A percentile compares a stretch with the other conserved stretches of the same genome.
Conservation (phyloP, 2,329 filamentous ascomycete genomes). For the Calonectria pseudoturangicola region DNA sequence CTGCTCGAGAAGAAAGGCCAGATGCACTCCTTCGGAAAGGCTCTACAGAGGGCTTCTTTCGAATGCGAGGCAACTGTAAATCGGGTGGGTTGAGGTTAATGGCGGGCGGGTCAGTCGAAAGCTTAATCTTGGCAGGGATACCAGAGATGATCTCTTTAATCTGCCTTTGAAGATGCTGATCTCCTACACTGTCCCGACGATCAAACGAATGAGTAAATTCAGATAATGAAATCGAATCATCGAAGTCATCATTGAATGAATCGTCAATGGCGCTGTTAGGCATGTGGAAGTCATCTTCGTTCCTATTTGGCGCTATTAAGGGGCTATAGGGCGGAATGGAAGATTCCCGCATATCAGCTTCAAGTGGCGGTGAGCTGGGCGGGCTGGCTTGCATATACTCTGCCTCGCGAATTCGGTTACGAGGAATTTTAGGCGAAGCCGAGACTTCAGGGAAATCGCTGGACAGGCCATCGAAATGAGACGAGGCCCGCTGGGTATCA, state of each 20-base stretch:
- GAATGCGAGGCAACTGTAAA: slow-evolving; percentile 69
- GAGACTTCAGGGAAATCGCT: slow-evolving; percentile 67
- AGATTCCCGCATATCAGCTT: slow-evolving; percentile 45
- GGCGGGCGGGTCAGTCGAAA: slow-evolving; percentile 73
- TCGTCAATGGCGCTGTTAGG: slow-evolving; percentile 66
- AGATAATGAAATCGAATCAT: slow-evolving; percentile 61
- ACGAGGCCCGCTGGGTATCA: slow-evolving; percentile 61
- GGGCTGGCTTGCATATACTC: slow-evolving; percentile 65
- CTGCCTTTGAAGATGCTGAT: slow-evolving; percentile 85
- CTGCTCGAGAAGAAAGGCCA: slow-evolving; percentile 72
- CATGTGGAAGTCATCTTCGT: slow-evolving; percentile 62
- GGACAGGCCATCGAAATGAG: slow-evolving; percentile 62
- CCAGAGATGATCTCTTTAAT: slow-evolving; percentile 86
- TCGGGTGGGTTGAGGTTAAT: slow-evolving; percentile 77
- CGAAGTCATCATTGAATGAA: slow-evolving; percentile 68
- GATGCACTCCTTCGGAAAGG: slow-evolving; percentile 69
- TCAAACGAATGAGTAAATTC: slow-evolving; percentile 53
- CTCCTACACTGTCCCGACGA: slow-evolving; percentile 64
- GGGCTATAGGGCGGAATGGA: slow-evolving; percentile 68
- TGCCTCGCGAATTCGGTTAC: slow-evolving; percentile 56
- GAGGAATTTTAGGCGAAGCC: slow-evolving; percentile 62
- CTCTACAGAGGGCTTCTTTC: slow-evolving; percentile 65
- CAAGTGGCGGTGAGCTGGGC: slow-evolving; percentile 68
- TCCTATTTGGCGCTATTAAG: slow-evolving; percentile 64
- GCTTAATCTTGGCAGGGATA: slow-evolving; percentile 86